Base-by-base conservation (phyloP, 2,329 filamentous ascomycete genomes). In the Dactylellina haptotyla region DNA sequence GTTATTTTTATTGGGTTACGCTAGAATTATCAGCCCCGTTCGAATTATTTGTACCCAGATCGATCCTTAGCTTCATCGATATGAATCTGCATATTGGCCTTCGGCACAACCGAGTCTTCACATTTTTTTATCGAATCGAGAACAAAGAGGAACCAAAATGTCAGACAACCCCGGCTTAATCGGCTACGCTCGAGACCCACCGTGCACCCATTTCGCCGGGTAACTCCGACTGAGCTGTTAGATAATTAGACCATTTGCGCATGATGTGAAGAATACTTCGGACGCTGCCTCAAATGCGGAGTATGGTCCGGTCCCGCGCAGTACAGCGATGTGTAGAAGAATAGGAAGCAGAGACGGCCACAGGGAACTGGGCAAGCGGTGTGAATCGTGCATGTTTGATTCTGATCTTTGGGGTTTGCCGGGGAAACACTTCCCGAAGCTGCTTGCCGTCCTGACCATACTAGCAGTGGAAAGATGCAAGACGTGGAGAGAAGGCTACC, bases 241-340 rank as follows among this genome's bases (percentile, higher is more conserved):
- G n/a, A n/a, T n/a, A n/a, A n/a, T n/a, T n/a, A n/a, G n/a, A n/a
- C n/a, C n/a, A 16, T 41, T 26, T 41, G 30, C 41, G 1, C 20
- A 32, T 4, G 61, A 65, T 46, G 58, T 34, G 18, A 65, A 65
- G 23, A 46, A 45, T 6, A 32, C 34, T 26, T 45, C 46, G 12
- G 18, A 9, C 5, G 41, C 56, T 57, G 51, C 50, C 14, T 65
- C 61, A n/a, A 30, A 23, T 14, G 61, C 61, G 8, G 51, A 56
- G 20, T 65, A 65, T n/a, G n/a, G n/a, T n/a, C n/a, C 26, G 61
- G 61, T 18, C 61, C 61, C 1, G 50, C 56, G 12, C 51, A 46
- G n/a, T 50, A 50, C 8, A 56, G 50, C 18, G 61, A 65, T 9
- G 30, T 26, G 25, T 48, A 50, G 61, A 6, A 37, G 20, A 23